A percentile compares a stretch with the other conserved stretches of the same genome.
Evolutionary conservation across 73 alveolate species (phyloP).

Genomic region (Paramecium sonneborni): DNA sequence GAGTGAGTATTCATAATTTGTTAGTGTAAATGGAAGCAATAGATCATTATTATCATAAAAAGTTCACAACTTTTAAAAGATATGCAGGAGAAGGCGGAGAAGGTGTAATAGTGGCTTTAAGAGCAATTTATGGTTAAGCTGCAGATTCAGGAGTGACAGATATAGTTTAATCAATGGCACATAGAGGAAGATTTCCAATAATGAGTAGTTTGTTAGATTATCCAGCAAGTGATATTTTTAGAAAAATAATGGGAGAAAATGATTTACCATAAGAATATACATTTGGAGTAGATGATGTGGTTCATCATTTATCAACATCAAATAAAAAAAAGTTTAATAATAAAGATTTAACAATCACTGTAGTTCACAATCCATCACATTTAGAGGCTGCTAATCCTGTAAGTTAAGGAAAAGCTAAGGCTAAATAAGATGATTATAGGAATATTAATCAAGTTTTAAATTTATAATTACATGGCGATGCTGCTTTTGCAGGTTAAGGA

Average conservation of each 20-base stretch:
- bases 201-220: conserved; percentile 69
- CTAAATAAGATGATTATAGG: conserved; percentile 81
- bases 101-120: conserved; percentile 72
- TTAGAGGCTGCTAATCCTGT: conserved; percentile 85
- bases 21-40: conserved; percentile 74
- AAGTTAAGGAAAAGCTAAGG: conserved; percentile 84
- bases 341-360: conserved; percentile 75
- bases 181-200: conserved; percentile 83
- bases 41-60: conserved; percentile 78
- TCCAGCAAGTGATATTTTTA: conserved; percentile 76
- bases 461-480: conserved; percentile 91
- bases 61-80: conserved; percentile 78
- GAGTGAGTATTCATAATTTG: conserved; percentile 69
- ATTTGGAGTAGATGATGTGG: conserved; percentile 76
- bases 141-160: conserved; percentile 59
- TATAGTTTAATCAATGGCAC: conserved; percentile 84
- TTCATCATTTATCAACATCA: conserved; percentile 81
- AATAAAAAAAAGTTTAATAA: conserved; percentile 42
- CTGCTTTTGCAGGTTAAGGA: conserved; percentile 95
- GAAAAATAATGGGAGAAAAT: conserved; percentile 76
- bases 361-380: conserved; percentile 91
- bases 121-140: conserved; percentile 70
- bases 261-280: conserved; percentile 80
- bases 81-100: conserved; percentile 91
- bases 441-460: conserved; percentile 65